Base-by-base conservation (phyloP, 768 basidiomycete species). In the Rhodotorula sphaerocarpa region DNA sequence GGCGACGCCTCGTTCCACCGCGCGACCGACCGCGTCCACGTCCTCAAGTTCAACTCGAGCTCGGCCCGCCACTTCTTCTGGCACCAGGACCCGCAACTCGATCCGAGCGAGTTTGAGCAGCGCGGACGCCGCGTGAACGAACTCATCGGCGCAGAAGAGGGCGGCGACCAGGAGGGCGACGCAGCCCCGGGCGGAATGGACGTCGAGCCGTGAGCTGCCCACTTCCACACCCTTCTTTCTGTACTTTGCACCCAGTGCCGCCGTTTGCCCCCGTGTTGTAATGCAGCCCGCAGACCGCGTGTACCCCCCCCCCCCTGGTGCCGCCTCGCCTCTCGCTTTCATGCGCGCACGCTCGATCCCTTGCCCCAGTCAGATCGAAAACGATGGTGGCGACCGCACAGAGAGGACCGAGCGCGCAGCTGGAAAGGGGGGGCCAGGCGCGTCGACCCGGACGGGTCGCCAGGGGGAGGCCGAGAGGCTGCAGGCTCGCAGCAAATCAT, bases 51-150 rank as follows among this genome's bases (percentile, higher is more conserved):
- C 70, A 50, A 51, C 44, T 66, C 64, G 31, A 59, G 56, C 4
- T 56, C 56, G 2, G 65, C 69, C 30, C 42, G 72, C 21, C 66
- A 71, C 62, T 73, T 73, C 56, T 73, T 59, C 63, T 73, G 72
- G 72, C 21, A 43, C 42, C 72, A 73, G 54, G 67, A 71, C 45
- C 41, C 33, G 27, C 57, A 66, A 31, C 7, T 43, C 12, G 9
- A 43, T 3, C 25, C 59, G 21, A 57, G 68, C 31, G 48, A 51
- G 36, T 58, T 55, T 11, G 55, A 55, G 10, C 16, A 39, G 20
- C 23, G 52, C 12, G 45, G 45, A 0, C 23, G 33, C 15, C 47
- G 44, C 45, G 62, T 73, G 27, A 73, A 73, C 54, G 60, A 61
- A 43, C 50, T 73, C 18, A 71, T 73, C 28, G 69, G 69, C 2